Evolutionary conservation across 768 basidiomycete species (phyloP).

Genomic region (Dentipellis sp.): DNA sequence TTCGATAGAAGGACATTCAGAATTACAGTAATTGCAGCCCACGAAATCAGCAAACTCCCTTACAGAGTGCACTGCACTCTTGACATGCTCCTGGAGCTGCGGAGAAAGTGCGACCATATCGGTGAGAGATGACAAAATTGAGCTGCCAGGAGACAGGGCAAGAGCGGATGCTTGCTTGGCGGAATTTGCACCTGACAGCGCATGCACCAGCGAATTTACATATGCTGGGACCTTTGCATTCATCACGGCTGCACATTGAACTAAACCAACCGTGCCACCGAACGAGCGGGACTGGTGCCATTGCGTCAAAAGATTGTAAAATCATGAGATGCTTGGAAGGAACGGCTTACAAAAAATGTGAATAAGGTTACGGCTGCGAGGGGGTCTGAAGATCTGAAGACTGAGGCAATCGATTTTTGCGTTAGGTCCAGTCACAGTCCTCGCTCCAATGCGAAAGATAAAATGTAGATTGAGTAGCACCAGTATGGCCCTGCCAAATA

Average conservation of each 20-base stretch:
- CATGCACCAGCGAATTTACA: slow-evolving; percentile 19
- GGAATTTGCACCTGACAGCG: slow-evolving; percentile 22
- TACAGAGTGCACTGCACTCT: slow-evolving; percentile 33
- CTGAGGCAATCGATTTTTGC: no score
- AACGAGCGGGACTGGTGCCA: slow-evolving; percentile 32
- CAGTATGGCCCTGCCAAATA: slow-evolving; percentile 38
- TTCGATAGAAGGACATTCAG: slow-evolving; percentile 29
- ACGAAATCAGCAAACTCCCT: slow-evolving; percentile 39
- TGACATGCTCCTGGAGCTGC: slow-evolving; percentile 25
- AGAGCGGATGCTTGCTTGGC: slow-evolving; percentile 21
- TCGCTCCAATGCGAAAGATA: no score
- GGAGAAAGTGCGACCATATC: slow-evolving; percentile 29
- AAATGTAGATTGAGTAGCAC: slow-evolving; percentile 50
- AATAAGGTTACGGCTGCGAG: slow-evolving; percentile 35
- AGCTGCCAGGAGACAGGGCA: slow-evolving; percentile 15
- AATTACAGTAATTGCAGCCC: slow-evolving; percentile 29
- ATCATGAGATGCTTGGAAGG: no score
- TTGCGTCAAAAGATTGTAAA: not conserved
- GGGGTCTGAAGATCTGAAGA: slow-evolving; percentile 34
- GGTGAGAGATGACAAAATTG: slow-evolving; percentile 23
- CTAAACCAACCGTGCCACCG: slow-evolving; percentile 46
- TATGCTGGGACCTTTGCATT: slow-evolving; percentile 30
- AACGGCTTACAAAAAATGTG: slow-evolving; percentile 32
- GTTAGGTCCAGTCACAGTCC: no score
- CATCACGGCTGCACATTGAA: slow-evolving; percentile 42